Base-by-base conservation (phyloP, 768 basidiomycete genomes). In the Obba rivulosa region DNA sequence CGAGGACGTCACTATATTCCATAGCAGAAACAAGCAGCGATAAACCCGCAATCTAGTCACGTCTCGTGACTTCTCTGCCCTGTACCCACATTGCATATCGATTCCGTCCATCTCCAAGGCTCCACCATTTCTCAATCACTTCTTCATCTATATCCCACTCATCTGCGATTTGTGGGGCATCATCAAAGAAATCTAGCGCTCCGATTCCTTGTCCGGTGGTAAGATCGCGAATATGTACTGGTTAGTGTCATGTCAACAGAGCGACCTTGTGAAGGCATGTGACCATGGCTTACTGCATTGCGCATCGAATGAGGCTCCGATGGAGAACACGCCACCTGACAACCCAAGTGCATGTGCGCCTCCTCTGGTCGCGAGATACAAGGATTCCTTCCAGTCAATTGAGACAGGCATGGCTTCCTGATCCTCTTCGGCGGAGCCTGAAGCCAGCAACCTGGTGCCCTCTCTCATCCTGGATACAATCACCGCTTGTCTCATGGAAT, bases 111-210 rank as follows among this genome's bases (percentile, higher is more conserved):
- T 88, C 83, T 0, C 92, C 92, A 36, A 86, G 61, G 57, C 87
- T 88, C 89, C 90, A 94, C 92, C 92, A 93, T 60, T 85, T 89
- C 65, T 94, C 92, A 20, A 93, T 55, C 66, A 79, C 69, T 43
- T 84, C 85, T 37, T 70, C 59, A 7, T 66, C 66, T 45, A 75
- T 43, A 45, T 24, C 42, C 46, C 48, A 43, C 34, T 51, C 46
- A 31, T 25, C 45, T 5, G 46, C 54, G 46, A 43, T 45, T 14
- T 43, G 35, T 25, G 49, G 16, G 41, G 39, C 36, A 4, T 57
- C 52, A 45, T 79, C 81, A 55, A 91, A 83, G 57, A 89, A 83
- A 59, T 92, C 87, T 8, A 92, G 71, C 2, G 72, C 67, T 0
- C 87, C 90, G 2, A 80, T 63, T 2, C 85, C 86, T 0, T 50